These are phyloP conservation scores for Bathelium albidoporum DNA, from an alignment of 495 filamentous ascomycete genomes.

Conservation along the genomic window DNA sequence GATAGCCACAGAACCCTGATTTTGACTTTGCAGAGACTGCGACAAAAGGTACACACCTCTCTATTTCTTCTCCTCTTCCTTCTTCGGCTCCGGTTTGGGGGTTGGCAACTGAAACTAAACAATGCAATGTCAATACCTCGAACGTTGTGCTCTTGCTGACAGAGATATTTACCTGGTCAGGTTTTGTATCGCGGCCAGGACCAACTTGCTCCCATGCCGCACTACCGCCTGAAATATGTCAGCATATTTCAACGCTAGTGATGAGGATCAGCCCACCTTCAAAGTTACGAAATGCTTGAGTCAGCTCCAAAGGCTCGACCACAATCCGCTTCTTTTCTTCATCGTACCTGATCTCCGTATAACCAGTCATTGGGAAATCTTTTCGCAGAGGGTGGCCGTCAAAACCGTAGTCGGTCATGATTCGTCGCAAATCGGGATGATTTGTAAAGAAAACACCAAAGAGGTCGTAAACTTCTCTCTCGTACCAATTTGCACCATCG, in stretches of 20 bases:
- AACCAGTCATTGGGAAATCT: constrained; percentile 96
- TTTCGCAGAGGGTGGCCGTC: constrained; percentile 96
- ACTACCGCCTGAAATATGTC: constrained; percentile 29
- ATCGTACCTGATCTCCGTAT: constrained; percentile 95
- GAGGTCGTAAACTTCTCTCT: constrained; percentile 94
- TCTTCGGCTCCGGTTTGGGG: constrained; percentile 85
- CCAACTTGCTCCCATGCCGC: constrained; percentile 87
- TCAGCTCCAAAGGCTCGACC: constrained; percentile 91
- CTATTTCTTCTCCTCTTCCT: constrained; percentile 90
- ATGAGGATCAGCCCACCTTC: constrained; percentile 43
- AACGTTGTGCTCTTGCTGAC: constrained; percentile 3
- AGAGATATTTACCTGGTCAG: constrained; percentile 50
- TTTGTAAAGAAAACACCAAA: constrained; percentile 95
- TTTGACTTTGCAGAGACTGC: neutral
- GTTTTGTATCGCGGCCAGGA: constrained; percentile 63
- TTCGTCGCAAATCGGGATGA: constrained; percentile 91
- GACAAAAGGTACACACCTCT: constrained; percentile 9
- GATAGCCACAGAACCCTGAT: neutral
- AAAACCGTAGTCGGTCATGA: constrained; percentile 99
- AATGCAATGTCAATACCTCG: constrained; percentile 6
- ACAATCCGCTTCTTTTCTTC: constrained; percentile 99
- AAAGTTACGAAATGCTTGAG: constrained; percentile 98
- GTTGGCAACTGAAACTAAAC: constrained; percentile 79
- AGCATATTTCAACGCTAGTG: constrained; percentile 36
- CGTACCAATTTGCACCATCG: constrained; percentile 98